Evolutionary conservation across 2,329 filamentous ascomycete genomes (phyloP).

Genomic region (Colletotrichum sp.): DNA sequence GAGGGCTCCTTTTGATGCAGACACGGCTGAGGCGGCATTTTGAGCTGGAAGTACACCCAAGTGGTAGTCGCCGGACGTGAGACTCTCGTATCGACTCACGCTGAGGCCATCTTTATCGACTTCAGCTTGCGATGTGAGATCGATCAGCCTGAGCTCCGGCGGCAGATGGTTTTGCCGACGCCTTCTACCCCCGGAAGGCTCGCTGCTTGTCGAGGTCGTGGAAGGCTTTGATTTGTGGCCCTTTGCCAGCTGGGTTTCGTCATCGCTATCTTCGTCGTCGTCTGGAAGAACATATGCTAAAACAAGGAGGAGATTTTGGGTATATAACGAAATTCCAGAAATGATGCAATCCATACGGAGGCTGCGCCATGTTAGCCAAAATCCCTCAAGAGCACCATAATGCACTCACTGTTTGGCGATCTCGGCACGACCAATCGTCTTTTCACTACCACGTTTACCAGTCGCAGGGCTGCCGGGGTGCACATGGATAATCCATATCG

Average conservation of each 20-base stretch:
- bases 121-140: slow-evolving; percentile 85
- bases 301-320: slow-evolving; percentile 85
- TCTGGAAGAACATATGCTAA: slow-evolving; percentile 87
- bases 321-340: slow-evolving; percentile 96
- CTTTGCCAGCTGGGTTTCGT: slow-evolving; percentile 35
- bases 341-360: slow-evolving; percentile 97
- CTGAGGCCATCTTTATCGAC: slow-evolving; percentile 86
- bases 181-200: slow-evolving; percentile 68
- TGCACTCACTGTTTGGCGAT: slow-evolving; percentile 85
- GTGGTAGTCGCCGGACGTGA: slow-evolving; percentile 92
- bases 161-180: slow-evolving; percentile 80
- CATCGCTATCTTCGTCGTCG: slow-evolving; percentile 63
- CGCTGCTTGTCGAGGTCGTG: slow-evolving; percentile 55
- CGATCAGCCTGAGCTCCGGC: slow-evolving; percentile 89
- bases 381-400: background rate
- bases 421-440: slow-evolving; percentile 79
- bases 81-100: slow-evolving; percentile 83
- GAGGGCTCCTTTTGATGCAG: slow-evolving; percentile 73
- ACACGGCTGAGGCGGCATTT: slow-evolving; percentile 66
- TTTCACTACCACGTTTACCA: slow-evolving; percentile 72
- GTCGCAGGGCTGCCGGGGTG: slow-evolving; percentile 74
- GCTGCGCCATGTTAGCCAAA: slow-evolving; percentile 48
- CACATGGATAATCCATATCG: slow-evolving; percentile 94
- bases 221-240: slow-evolving; percentile 49
- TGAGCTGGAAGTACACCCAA: slow-evolving; percentile 81